phyloP scores from a whole-genome alignment of 805 yeast genomes.

The Cyberlindnera amylophila region DNA sequence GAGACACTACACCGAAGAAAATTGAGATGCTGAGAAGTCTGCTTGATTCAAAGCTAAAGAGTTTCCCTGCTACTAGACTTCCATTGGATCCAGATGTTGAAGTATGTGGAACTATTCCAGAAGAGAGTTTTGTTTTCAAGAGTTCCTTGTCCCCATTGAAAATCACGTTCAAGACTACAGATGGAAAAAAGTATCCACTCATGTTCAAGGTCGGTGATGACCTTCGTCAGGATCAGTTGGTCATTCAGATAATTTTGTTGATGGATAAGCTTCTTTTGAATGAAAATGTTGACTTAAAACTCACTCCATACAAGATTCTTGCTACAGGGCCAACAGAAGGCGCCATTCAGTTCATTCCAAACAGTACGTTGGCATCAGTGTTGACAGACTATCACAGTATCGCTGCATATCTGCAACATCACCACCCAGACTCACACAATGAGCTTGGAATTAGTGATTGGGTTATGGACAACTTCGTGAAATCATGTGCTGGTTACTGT shows the following conservation, averaged over 20 bases:
- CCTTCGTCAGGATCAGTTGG: constrained; percentile 91
- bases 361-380: constrained; percentile 81
- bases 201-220: constrained; percentile 97
- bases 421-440: constrained; percentile 50
- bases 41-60: constrained; percentile 35
- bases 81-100: constrained; percentile 82
- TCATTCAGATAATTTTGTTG: constrained; percentile 85
- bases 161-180: constrained; percentile 63
- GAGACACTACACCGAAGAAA: constrained; percentile 77
- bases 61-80: constrained; percentile 56
- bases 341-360: constrained; percentile 90
- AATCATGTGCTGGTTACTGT: constrained; percentile 97
- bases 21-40: constrained; percentile 57
- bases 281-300: constrained; percentile 83
- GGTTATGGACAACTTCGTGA: constrained; percentile 90
- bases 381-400: constrained; percentile 73
- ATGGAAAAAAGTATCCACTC: constrained; percentile 57
- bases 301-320: constrained; percentile 84
- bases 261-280: constrained; percentile 87
- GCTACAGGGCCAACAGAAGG: constrained; percentile 93
- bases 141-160: constrained; percentile 87
- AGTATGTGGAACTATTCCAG: constrained; percentile 73
- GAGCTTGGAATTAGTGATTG: constrained; percentile 37
- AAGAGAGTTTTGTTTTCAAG: constrained; percentile 82
- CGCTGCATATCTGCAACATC: constrained; percentile 60